Base-by-base conservation (phyloP, 768 basidiomycete species). In the Macrocybe gigantea region DNA sequence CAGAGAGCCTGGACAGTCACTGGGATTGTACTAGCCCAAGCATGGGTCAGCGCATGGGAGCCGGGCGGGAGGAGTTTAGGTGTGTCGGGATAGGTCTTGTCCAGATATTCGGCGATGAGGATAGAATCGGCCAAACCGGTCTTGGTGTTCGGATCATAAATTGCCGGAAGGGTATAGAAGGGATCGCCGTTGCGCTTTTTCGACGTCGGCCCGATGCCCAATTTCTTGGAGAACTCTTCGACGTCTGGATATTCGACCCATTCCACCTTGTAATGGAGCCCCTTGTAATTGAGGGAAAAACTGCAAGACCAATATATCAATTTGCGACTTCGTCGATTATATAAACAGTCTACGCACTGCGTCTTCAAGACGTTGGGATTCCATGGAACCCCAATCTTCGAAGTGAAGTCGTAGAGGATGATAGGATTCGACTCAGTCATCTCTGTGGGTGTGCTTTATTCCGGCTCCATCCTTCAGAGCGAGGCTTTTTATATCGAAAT, bases 301-400 rank as follows among this genome's bases (percentile, higher is more conserved):
- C 61, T 62, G n/a, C 14, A 12, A 37, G 38, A 22, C 10, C 22
- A 22, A 32, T 22, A 31, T 31, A 7, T 10, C 30, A 44, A 33
- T 33, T 8, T 44, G 33, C 34, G 29, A 14, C 29, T 11, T 44
- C 8, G 7, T 43, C 10, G 11, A 29, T 11, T n/a, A 31, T 13
- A 12, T 15, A 22, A 11, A 38, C 31, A n/a, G 15, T 8, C 8
- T 14, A 7, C 62, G 38, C 33, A 71, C 76, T 75, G 56, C 9
- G 64, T 59, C 55, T 73, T 75, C 68, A 67, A 72, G 33, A 67
- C 67, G 49, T 75, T 77, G 7, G 73, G 69, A 5, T 71, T 71
- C 67, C 71, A 76, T 6, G 66, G 60, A 40, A 5, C 45, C 1
- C 22, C 22, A 34, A 53, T 61, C 22, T 22, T 22, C 33, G 65